Conservation (phyloP, 163 green algal species). For the Chlorella variabilis region DNA sequence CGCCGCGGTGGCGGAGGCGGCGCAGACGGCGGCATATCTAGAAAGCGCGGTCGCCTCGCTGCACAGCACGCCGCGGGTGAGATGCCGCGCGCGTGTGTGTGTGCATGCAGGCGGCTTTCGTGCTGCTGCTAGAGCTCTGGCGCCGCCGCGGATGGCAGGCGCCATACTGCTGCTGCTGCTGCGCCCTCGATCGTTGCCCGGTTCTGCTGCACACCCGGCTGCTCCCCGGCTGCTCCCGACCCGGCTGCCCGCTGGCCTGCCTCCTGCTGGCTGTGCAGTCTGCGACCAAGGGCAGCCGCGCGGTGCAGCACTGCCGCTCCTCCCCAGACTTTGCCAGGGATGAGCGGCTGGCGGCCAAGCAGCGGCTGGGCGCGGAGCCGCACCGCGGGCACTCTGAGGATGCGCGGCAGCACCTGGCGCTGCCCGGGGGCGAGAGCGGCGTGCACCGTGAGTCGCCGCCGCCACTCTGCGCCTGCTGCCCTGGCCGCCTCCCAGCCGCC, state of each 20-base stretch:
- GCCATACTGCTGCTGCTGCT: no score
- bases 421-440: neutral
- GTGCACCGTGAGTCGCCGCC: no score
- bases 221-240: neutral
- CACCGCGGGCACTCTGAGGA: constrained; percentile 22
- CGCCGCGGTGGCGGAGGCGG: constrained; percentile 15
- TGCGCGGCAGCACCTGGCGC: neutral
- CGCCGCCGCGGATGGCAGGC: no score
- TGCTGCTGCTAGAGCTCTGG: neutral
- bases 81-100: neutral
- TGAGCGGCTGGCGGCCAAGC: constrained; percentile 4
- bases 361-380: constrained; percentile 4
- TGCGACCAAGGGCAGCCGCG: neutral
- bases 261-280: neutral
- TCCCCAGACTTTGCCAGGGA: constrained; percentile 36
- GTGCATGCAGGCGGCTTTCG: neutral
- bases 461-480: no score
- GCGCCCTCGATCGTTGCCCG: no score
- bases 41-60: constrained; percentile 16
- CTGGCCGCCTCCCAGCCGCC: neutral
- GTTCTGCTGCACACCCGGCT: no score
- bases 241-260: neutral
- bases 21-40: constrained; percentile 12
- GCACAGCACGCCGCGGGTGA: constrained; percentile 20
- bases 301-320: constrained; percentile 26